Base-by-base conservation (phyloP, 2,329 filamentous ascomycete species). In the Neofusicoccum ribis region DNA sequence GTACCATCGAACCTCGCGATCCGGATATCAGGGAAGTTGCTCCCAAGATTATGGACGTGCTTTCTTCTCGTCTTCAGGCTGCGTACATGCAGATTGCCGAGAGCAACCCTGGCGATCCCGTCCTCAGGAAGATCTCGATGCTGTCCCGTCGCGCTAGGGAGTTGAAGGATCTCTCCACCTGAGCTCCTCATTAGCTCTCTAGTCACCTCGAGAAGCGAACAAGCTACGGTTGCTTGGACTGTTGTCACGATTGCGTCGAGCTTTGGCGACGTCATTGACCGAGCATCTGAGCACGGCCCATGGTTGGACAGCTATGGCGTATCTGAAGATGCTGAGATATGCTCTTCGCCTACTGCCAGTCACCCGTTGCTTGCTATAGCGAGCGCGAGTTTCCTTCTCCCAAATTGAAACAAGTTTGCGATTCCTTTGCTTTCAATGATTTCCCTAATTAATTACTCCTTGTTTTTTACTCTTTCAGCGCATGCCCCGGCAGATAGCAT, bases 1-100 rank as follows among this genome's bases (percentile, higher is more conserved):
- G 78, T 67, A 81, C 79, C 58, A 82, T 89, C 61, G 80, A 88
- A 70, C 77, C 83, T 14, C 77, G 72, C 82, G 82, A 86, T 68
- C 70, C 77, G 44, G 85, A 88, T 52, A 82, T 88, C 64, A 78
- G 75, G 49, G 83, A 87, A 64, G 82, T 88, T 17, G 82, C 83
- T 12, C 84, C 85, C 0, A 82, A 82, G 72, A 87, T 88, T 67
- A 85, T 88, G 81, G 84, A 86, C 37, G 82, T 87, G 64, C 77
- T 89, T 51, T 81, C 80, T 54, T 79, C 85, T 70, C 83, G 86
- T 54, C 77, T 89, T 52, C 84, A 87, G 63, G 77, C 76, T 36
- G 78, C 85, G 20, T 88, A 87, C 74, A 85, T 87, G 79, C 73
- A 79, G 27, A 79, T 87, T 62, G 83, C 84, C 3, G 81, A 86